phyloP scores from a whole-genome alignment of 108 stramenopile genomes.

The Cyclotella distinguenda region DNA sequence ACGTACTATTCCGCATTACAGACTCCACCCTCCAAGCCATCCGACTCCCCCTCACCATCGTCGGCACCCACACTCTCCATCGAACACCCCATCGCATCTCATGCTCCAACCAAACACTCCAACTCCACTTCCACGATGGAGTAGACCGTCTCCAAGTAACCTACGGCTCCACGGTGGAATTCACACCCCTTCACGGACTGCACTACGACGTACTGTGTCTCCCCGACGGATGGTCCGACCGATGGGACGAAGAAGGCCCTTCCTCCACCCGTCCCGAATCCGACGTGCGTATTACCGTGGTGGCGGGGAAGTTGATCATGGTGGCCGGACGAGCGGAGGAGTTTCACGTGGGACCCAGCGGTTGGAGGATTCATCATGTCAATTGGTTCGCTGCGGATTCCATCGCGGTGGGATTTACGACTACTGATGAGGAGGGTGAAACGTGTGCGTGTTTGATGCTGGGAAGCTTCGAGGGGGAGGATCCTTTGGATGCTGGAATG shows the following conservation, averaged over 20 bases:
- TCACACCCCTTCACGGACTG: slow-evolving; percentile 33
- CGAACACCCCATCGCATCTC: background rate
- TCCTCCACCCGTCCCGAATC: too few relatives aligned
- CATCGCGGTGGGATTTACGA: slow-evolving; percentile 60
- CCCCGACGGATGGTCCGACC: slow-evolving; percentile 45
- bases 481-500: slow-evolving; percentile 12
- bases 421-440: slow-evolving; percentile 67
- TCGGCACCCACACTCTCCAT: background rate
- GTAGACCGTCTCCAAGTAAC: background rate
- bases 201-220: slow-evolving; percentile 35
- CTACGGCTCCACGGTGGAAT: background rate
- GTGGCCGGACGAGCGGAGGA: slow-evolving; percentile 10
- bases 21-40: background rate
- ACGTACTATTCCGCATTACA: background rate
- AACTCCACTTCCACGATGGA: background rate
- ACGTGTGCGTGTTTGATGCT: slow-evolving; percentile 52
- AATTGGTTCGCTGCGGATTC: slow-evolving; percentile 51
- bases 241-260: slow-evolving; percentile 31
- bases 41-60: background rate
- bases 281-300: slow-evolving; percentile 21
- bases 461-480: slow-evolving; percentile 10
- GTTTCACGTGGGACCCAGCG: background rate
- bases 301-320: background rate
- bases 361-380: slow-evolving; percentile 62
- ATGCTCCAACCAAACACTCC: background rate